Evolutionary conservation across 306 rosid genomes (phyloP).

Genomic region (Quercus ilex): DNA sequence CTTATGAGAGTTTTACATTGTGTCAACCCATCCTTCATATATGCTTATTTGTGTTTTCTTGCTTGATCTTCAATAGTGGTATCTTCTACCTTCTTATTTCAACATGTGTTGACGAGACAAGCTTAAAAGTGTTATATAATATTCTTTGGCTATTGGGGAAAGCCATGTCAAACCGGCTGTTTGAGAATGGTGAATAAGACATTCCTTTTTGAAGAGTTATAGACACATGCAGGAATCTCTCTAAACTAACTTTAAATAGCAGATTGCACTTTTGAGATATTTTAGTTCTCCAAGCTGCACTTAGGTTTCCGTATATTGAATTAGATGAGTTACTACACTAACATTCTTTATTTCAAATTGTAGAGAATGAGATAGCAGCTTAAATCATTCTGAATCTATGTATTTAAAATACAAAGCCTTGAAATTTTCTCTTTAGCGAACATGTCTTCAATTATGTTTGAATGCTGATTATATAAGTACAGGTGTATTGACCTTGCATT

Average conservation of each 20-base stretch:
- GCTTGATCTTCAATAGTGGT: background rate
- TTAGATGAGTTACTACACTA: background rate
- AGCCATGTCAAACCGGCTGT: background rate
- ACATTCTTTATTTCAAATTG: background rate
- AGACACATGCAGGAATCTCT: background rate
- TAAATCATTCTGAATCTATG: background rate
- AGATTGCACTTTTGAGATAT: background rate
- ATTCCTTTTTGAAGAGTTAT: background rate
- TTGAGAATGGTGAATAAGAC: background rate
- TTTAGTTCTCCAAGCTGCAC: background rate
- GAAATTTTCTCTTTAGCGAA: background rate
- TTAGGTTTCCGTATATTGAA: background rate
- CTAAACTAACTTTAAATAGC: background rate
- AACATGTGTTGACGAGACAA: background rate
- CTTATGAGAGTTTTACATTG: background rate
- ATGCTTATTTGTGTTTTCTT: background rate
- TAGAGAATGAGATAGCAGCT: background rate
- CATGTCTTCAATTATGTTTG: background rate
- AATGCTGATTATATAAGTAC: background rate
- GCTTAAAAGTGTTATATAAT: background rate
- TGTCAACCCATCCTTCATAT: slow-evolving; percentile 6
- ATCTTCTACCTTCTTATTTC: background rate
- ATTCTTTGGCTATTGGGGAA: background rate
- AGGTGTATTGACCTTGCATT: background rate
- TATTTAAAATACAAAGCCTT: background rate